Conservation (phyloP, 495 filamentous ascomycete species). For the Aspergillus nidulans region DNA sequence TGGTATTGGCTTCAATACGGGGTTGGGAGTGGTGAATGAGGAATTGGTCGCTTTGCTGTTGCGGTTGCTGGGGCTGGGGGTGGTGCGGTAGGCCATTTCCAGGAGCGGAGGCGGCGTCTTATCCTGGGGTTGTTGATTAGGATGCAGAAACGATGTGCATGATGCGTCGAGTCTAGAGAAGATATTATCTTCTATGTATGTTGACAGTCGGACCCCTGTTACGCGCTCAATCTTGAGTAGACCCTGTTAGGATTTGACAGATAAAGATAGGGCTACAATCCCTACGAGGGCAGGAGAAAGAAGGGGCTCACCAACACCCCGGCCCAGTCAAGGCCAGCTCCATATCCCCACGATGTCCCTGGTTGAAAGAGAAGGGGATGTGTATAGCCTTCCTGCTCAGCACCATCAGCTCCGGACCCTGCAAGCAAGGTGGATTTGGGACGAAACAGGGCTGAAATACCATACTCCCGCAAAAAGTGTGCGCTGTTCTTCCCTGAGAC, state of each 20-base stretch:
- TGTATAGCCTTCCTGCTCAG: constrained; percentile 19
- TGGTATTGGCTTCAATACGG: too few species aligned
- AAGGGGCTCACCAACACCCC: constrained; percentile 27
- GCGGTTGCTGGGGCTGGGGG: too few species aligned
- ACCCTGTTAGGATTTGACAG: too few species aligned
- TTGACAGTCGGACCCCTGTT: constrained; percentile 30
- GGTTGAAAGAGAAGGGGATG: constrained; percentile 41
- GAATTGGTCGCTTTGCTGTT: too few species aligned
- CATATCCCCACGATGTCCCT: constrained; percentile 42
- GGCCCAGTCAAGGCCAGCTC: constrained; percentile 44
- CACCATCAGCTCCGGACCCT: too few species aligned
- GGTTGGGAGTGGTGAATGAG: too few species aligned
- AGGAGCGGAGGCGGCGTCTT: not conserved
- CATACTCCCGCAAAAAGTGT: constrained; percentile 16
- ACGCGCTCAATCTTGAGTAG: constrained; percentile 22
- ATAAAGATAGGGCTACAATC: too few species aligned
- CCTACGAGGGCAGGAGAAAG: not conserved
- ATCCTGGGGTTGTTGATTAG: too few species aligned
- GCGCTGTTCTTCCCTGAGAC: constrained; percentile 8
- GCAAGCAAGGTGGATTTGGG: too few species aligned
- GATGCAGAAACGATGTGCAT: constrained; percentile 17
- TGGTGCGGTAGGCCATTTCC: not conserved
- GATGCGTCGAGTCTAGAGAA: constrained; percentile 28
- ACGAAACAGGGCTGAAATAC: not conserved
- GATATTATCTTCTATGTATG: constrained; percentile 43